Evolutionary conservation across 2,329 filamentous ascomycete species (phyloP), one percentile per base, ranked within the genome.

Genomic region (Aspergillus tamarii): DNA sequence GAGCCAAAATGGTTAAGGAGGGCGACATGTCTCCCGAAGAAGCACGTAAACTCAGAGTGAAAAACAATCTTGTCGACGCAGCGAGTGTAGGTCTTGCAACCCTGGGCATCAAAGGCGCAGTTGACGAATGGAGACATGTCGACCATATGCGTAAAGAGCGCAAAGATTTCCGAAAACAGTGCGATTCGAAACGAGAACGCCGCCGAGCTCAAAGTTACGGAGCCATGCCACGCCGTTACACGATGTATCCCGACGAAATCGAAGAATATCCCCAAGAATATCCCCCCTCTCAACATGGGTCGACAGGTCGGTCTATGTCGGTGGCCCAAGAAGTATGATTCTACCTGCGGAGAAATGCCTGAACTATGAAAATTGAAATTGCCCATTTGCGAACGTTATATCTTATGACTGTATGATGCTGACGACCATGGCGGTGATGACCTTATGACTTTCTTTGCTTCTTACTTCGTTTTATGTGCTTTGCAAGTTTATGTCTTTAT

Each of bases 71-170:
- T 48, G 84, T 88, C 73, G 88, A 91, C 76, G 85, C 83, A 34
- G 86, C 88, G n/a, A 87, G 86, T 67, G 82, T 91, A 36, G 88
- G 88, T 66, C 86, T 91, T 68, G 88, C 88, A 34, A 88, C 87
- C 28, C 80, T 90, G 60, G 88, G 89, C 75, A 87, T 91, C 79
- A 90, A 89, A 75, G 84, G 85, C 57, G 88, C 88, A 16, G 83
- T 87, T 71, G 83, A 82, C 6, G 88, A 90, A 74, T 90, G 89
- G 87, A 88, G 89, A 76, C 86, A 90, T 73, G 87, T 88, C 77
- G 85, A 87, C 64, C 84, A 89, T 75, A 83, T 88, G 74, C 82
- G 85, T 64, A 83, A 85, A 68, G 82, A 84, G 71, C 83, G 82
- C 60, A 79, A 82, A 59, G 83, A 88, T 66, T 83, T 89, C 62